Conservation (phyloP, 2,329 filamentous ascomycete genomes). For the Zasmidium angulare region DNA sequence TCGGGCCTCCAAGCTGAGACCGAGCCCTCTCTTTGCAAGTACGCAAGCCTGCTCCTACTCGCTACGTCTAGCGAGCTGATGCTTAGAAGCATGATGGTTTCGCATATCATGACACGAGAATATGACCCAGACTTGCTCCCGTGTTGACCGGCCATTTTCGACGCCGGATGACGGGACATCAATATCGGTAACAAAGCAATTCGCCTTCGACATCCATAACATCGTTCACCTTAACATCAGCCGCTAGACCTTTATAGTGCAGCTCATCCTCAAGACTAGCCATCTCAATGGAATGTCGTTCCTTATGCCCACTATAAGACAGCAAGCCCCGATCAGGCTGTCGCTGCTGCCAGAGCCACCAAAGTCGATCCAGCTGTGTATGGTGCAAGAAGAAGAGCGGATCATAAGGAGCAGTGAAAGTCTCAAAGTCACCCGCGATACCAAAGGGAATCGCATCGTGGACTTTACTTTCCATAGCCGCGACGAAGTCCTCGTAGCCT, state of each 20-base stretch:
- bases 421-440: conserved; percentile 27
- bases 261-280: conserved; percentile 22
- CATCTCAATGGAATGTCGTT: conserved; percentile 19
- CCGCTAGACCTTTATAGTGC: conserved; percentile 18
- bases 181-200: conserved; percentile 28
- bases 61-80: too few species aligned
- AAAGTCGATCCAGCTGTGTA: conserved; percentile 26
- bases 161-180: too few species aligned
- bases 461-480: conserved; percentile 22
- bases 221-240: conserved; percentile 19
- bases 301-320: conserved; percentile 7
- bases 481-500: conserved; percentile 19
- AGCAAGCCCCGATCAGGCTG: conserved; percentile 5
- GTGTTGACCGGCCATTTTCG: too few species aligned
- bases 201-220: conserved; percentile 22
- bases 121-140: too few species aligned
- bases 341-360: conserved; percentile 27
- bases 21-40: too few species aligned
- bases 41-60: too few species aligned
- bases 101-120: too few species aligned
- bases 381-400: conserved; percentile 32
- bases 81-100: too few species aligned
- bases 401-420: conserved; percentile 27
- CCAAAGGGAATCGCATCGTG: conserved; percentile 26
- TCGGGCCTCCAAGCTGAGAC: not conserved